These are phyloP conservation scores for Hypoxylon sp. DNA, from an alignment of 2,329 filamentous ascomycete genomes.

Conservation along the genomic window DNA sequence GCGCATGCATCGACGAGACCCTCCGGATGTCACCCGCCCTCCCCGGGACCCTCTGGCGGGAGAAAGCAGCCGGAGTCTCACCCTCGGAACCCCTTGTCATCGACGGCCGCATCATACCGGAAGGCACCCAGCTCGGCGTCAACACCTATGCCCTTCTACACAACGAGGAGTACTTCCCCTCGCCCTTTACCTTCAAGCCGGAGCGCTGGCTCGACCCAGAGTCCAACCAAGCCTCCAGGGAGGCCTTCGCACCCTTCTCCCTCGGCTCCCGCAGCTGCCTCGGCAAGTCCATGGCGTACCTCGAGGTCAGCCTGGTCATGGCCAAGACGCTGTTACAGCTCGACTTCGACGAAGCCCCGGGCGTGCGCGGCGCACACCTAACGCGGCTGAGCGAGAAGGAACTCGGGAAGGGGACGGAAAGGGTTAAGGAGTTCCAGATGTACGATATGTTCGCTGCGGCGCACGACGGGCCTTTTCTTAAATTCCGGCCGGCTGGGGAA, in stretches of 20 bases:
- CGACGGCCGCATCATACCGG: not conserved
- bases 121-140: not conserved
- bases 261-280: not conserved
- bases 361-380: not conserved
- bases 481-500: not conserved
- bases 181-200: constrained; percentile 1
- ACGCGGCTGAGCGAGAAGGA: not conserved
- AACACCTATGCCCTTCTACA: constrained; percentile 1
- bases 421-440: constrained; percentile 3
- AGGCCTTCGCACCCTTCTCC: not conserved
- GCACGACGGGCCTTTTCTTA: not conserved
- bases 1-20: not conserved
- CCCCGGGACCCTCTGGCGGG: constrained; percentile 4
- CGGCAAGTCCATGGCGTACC: constrained; percentile 6
- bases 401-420: not conserved
- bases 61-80: not conserved
- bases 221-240: not conserved
- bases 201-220: constrained; percentile 8
- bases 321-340: constrained; percentile 1
- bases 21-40: not conserved
- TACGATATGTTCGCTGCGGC: not conserved
- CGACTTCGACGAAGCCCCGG: not conserved
- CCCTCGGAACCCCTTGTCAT: not conserved
- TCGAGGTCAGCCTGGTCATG: constrained; percentile 3
- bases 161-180: constrained; percentile 8